phyloP scores from a whole-genome alignment of 179 eudicot species.

The Heliamphora pulchella region DNA sequence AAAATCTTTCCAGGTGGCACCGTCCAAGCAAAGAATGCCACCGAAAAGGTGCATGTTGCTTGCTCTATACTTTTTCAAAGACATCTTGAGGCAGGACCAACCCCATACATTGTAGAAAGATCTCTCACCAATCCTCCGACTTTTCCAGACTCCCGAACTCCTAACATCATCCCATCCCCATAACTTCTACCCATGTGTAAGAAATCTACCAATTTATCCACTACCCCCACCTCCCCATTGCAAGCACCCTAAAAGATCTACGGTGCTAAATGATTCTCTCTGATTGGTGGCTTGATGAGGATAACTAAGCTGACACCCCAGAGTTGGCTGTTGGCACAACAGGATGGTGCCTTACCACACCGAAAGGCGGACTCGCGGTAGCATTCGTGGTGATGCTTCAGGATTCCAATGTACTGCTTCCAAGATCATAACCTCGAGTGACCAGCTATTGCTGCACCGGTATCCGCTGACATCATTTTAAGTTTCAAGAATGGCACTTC shows the following conservation, averaged over 20 bases:
- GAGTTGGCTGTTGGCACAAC: too few relatives aligned
- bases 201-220: background rate
- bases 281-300: background rate
- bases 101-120: background rate
- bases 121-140: background rate
- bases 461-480: background rate
- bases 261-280: background rate
- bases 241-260: background rate
- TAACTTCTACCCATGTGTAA: background rate
- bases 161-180: background rate
- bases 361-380: too few relatives aligned
- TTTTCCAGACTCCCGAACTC: background rate
- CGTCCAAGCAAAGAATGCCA: background rate
- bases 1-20: background rate
- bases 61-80: background rate
- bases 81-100: background rate
- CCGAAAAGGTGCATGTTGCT: background rate
- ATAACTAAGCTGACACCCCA: too few relatives aligned
- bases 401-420: too few relatives aligned
- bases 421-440: background rate
- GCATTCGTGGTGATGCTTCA: too few relatives aligned
- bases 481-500: background rate
- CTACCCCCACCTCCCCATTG: background rate
- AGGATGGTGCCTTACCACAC: too few relatives aligned
- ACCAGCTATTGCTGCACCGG: background rate